Percentiles rank a stretch among this genome's conserved stretches.
These are phyloP conservation scores for Fragaria ananassa DNA, from an alignment of 306 rosid genomes.

Conservation along the genomic window DNA sequence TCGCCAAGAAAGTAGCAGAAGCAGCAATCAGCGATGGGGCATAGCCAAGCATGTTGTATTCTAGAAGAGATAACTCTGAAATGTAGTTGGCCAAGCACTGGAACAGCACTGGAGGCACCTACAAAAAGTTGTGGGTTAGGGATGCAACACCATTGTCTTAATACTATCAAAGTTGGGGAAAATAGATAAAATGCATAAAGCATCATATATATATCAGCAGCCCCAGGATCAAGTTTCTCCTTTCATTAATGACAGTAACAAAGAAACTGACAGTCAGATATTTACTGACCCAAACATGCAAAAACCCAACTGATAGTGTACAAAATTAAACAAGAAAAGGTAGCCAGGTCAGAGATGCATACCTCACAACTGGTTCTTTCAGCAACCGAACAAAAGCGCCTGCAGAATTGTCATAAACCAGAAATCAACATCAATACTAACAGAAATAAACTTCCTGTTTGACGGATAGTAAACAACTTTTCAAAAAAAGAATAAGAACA, in stretches of 20 bases:
- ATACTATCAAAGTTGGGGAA: not conserved
- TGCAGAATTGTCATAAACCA: constrained; percentile 33
- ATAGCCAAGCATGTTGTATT: constrained; percentile 49
- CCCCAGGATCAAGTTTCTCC: not conserved
- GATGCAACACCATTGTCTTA: not conserved
- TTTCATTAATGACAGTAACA: not conserved
- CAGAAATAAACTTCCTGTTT: not conserved
- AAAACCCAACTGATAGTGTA: not conserved
- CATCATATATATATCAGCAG: not conserved
- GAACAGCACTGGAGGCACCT: constrained; percentile 50
- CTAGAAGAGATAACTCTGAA: constrained; percentile 53
- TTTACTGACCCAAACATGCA: not conserved
- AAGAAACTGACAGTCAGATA: not conserved
- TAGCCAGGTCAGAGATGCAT: constrained; percentile 12
- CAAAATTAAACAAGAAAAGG: not conserved
- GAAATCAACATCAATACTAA: constrained; percentile 26
- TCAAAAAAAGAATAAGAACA: no score
- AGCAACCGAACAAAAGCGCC: constrained; percentile 50
- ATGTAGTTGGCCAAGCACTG: constrained; percentile 57
- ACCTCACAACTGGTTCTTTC: constrained; percentile 47
- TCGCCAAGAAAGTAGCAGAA: constrained; percentile 66
- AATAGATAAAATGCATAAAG: not conserved
- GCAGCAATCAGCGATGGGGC: constrained; percentile 62
- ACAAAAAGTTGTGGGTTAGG: constrained; percentile 21
- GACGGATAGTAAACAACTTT: not conserved